phyloP scores from a whole-genome alignment of 2,329 filamentous ascomycete genomes.

The Atkinsonella texensis region DNA sequence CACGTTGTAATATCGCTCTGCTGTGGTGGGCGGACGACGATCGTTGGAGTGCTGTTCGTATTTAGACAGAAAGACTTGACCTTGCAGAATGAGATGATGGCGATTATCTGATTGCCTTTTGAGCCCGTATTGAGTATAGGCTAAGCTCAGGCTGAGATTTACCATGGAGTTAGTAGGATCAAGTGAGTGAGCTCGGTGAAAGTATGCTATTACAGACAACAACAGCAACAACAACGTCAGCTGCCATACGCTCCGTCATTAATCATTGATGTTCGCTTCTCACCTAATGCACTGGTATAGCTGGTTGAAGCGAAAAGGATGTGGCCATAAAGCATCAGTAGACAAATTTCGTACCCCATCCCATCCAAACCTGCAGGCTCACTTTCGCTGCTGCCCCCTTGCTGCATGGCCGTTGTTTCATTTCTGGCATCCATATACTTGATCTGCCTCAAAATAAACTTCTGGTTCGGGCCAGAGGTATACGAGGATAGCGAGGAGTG shows the following conservation, averaged over 20 bases:
- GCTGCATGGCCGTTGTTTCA: conserved; percentile 23
- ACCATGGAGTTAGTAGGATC: conserved; percentile 67
- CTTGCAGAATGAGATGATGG: conserved; percentile 78
- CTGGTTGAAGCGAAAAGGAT: conserved; percentile 75
- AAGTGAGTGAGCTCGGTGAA: conserved; percentile 63
- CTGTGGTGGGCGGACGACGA: conserved; percentile 7
- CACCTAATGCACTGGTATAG: conserved; percentile 70
- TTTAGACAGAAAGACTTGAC: conserved; percentile 60
- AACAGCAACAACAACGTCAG: background rate
- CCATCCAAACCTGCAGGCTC: background rate
- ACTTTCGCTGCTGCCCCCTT: conserved; percentile 13
- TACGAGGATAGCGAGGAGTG: conserved; percentile 65
- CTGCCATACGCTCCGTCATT: background rate
- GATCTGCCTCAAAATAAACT: conserved; percentile 84
- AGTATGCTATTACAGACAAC: conserved; percentile 48
- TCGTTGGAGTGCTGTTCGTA: conserved; percentile 16
- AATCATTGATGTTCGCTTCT: no score
- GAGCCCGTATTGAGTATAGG: conserved; percentile 78
- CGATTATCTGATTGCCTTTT: conserved; percentile 85
- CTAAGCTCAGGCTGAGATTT: conserved; percentile 68
- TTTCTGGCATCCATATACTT: conserved; percentile 68
- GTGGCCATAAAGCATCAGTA: conserved; percentile 83
- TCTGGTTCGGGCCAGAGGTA: conserved; percentile 70
- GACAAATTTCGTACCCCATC: conserved; percentile 55
- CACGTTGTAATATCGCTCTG: conserved; percentile 27